A percentile compares a stretch with the other conserved stretches of the same genome.
Evolutionary conservation across 1,284 basidiomycete species (phyloP).

Genomic region (Apiotrichum domesticum): DNA sequence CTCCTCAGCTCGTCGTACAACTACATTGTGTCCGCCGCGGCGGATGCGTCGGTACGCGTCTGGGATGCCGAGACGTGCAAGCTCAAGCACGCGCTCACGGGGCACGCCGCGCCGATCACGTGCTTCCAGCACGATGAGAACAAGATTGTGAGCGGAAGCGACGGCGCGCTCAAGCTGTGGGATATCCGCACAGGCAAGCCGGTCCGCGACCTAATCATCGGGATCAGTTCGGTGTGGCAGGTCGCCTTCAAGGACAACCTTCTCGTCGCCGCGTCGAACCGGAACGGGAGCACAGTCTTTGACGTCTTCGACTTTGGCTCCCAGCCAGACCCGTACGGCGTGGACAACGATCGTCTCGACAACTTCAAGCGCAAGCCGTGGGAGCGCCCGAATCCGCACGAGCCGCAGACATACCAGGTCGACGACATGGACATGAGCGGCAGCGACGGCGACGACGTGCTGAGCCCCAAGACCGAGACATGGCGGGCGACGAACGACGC

Average conservation of each 20-base stretch:
- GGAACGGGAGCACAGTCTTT: conserved; percentile 60
- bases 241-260: conserved; percentile 86
- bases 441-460: not conserved
- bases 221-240: conserved; percentile 90
- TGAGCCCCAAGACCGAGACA: not conserved
- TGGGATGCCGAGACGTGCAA: conserved; percentile 83
- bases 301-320: conserved; percentile 44
- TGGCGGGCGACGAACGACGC: too few species aligned
- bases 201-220: conserved; percentile 76
- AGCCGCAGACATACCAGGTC: conserved; percentile 30
- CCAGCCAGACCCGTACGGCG: conserved; percentile 17
- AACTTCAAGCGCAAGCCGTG: conserved; percentile 28
- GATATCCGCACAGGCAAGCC: conserved; percentile 76
- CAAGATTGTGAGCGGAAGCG: conserved; percentile 86
- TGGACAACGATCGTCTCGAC: conserved; percentile 42
- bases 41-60: conserved; percentile 83
- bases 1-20: conserved; percentile 80
- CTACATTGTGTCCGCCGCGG: conserved; percentile 83
- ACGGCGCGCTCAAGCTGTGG: conserved; percentile 97
- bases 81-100: conserved; percentile 69
- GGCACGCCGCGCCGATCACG: conserved; percentile 88
- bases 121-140: conserved; percentile 97
- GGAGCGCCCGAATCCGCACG: conserved; percentile 30
- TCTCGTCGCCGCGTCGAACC: conserved; percentile 85
- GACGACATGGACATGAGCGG: conserved; percentile 14